Evolutionary conservation across 495 filamentous ascomycete genomes (phyloP), one percentile per base, ranked within the genome.

Genomic region (Trichoderma virens): DNA sequence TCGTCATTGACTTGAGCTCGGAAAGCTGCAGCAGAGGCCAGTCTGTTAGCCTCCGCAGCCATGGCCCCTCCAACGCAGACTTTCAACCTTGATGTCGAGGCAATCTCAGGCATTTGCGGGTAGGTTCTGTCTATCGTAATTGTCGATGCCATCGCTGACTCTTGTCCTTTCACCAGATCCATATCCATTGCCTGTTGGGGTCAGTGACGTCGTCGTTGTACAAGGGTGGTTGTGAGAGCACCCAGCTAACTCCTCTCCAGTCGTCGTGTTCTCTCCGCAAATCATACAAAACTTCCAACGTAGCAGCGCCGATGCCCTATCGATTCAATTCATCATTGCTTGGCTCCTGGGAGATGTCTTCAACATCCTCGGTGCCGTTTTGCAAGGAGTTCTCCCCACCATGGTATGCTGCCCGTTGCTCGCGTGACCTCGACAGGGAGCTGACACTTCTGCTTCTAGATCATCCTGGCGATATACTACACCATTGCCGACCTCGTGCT

Each of bases 301-400:
- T 39, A 78, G 84, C 67, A 94, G 90, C 35, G 91, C 93, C 54
- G 90, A 97, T 71, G 94, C 91, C 5, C 83, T 98, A 0, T 96
- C 91, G 0, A 83, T 98, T 61, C 83, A 89, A 31, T 98, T 98
- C 75, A 83, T 98, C 67, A 81, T 92, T 59, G 83, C 95, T 65
- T 98, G 94, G 94, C 80, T 96, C 5, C 80, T 87, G 5, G 94
- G 94, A 23, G 94, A 98, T 87, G 85, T 98, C 47, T 98, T 97
- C 80, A 98, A 98, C 71, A 92, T 98, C 60, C 81, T 96, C 3
- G 94, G 94, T 5, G 90, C 92, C 18, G 84, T 97, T 4, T 68
- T 97, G n/a, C 94, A 98, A 71, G 90, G 91, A 25, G 93, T 98
- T 8, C 75, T 98, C 39, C 93, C 94, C 6, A 98, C 94, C 0